phyloP scores from a whole-genome alignment of 2,329 filamentous ascomycete genomes.

The Calonectria leucothoes region DNA sequence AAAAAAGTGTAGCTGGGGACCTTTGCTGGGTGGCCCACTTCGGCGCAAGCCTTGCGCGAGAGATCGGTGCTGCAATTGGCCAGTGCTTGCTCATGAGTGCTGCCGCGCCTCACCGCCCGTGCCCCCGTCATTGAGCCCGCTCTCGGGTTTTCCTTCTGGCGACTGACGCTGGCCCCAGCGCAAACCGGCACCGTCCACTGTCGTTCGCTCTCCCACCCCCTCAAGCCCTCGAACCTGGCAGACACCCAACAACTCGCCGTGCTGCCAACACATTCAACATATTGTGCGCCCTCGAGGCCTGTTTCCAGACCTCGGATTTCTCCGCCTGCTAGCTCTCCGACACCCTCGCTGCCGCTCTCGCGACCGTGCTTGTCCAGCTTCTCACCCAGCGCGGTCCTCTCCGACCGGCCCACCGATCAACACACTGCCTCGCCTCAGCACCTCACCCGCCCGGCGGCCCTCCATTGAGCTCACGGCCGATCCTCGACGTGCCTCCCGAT shows the following conservation, averaged over 20 bases:
- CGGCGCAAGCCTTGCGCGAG: conserved; percentile 37
- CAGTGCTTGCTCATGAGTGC: conserved; percentile 33
- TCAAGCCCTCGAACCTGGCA: conserved; percentile 7
- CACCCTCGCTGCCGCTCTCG: neutral
- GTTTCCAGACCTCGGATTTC: conserved; percentile 1
- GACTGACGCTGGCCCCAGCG: conserved; percentile 36
- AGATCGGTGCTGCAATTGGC: conserved; percentile 49
- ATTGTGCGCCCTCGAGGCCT: conserved; percentile 6
- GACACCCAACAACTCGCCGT: neutral
- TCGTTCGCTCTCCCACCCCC: conserved; percentile 23
- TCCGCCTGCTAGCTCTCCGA: conserved; percentile 10
- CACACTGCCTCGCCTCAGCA: conserved; percentile 14
- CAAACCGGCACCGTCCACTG: conserved; percentile 39
- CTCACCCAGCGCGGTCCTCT: conserved; percentile 31
- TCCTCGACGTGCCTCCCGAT: conserved; percentile 30
- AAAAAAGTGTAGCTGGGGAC: conserved; percentile 39
- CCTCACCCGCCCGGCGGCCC: neutral
- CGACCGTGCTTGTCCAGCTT: conserved; percentile 29
- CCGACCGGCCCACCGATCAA: conserved; percentile 31
- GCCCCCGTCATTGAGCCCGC: conserved; percentile 47
- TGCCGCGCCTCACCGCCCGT: conserved; percentile 47
- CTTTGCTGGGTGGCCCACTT: conserved; percentile 27
- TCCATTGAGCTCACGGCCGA: conserved; percentile 23
- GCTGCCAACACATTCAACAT: neutral
- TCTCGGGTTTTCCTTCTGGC: conserved; percentile 36